phyloP scores from a whole-genome alignment of 2,329 filamentous ascomycete species.

The Emergomyces pasteurianus region DNA sequence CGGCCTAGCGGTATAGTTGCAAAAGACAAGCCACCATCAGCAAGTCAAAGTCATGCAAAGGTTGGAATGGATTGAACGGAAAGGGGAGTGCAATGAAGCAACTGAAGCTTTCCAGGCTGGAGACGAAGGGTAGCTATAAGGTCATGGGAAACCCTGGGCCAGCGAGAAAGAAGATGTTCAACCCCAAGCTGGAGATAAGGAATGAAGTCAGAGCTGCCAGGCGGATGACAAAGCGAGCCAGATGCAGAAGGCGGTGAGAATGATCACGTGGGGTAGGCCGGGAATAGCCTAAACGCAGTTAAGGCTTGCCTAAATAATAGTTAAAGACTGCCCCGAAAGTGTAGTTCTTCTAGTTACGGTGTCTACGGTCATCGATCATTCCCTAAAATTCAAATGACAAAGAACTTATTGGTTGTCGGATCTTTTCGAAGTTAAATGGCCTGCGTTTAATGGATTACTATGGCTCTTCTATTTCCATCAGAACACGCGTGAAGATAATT shows the following conservation, averaged over 20 bases:
- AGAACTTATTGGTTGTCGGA: too few relatives aligned
- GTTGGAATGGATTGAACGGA: background rate
- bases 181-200: background rate
- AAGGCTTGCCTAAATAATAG: background rate
- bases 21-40: background rate
- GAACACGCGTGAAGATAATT: background rate
- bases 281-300: background rate
- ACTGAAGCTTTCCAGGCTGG: background rate
- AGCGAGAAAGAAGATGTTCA: background rate
- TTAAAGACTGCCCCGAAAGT: background rate
- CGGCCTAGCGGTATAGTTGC: background rate
- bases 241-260: constrained; percentile 6
- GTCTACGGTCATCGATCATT: background rate
- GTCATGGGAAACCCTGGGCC: background rate
- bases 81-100: background rate
- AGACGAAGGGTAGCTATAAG: background rate
- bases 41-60: background rate
- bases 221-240: constrained; percentile 1
- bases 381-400: background rate
- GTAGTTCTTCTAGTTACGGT: background rate
- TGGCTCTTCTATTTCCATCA: background rate
- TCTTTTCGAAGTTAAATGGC: background rate
- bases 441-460: background rate
- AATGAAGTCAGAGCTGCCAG: background rate
- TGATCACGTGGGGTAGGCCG: constrained; percentile 1